Base-by-base conservation (phyloP, 768 basidiomycete species). In the Mycena crocata region DNA sequence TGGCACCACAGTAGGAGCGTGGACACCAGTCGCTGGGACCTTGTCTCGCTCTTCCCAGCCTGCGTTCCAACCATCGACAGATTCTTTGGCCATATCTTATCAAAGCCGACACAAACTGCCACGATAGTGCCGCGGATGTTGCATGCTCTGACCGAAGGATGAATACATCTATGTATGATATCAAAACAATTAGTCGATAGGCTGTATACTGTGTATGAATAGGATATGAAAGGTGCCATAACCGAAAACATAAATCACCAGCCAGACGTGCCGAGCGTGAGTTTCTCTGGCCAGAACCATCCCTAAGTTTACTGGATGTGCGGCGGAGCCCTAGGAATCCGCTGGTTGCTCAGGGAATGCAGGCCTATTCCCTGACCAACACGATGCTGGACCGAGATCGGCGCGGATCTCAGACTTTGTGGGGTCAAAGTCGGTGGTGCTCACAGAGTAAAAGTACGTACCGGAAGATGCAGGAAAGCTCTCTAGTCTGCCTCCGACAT, bases 401-500 rank as follows among this genome's bases (percentile, higher is more conserved):
- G 24, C 13, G 7, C 30, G 48, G 30, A 49, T 31, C 30, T 32
- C 15, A 49, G 30, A 21, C 30, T 9, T 7, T 31, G 5, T 49
- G 28, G 24, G 15, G 15, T 39, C 12, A 55, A 21, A 8, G 7
- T 7, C 14, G 52, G 19, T 17, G 13, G 35, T 13, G 13, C 17
- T 13, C 37, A 9, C 14, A 5, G 7, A 10, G 32, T 15, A 30
- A 30, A n/a, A 39, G 12, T n/a, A 28, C 61, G 28, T 26, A 62
- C 61, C 52, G 45, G n/a, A 21, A 26, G 39, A 6, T 5, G 23
- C 26, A n/a, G 9, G 15, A 23, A 10, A 35, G 26, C 21, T 1
- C 30, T 58, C 61, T 67, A 67, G 50, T 67, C 61, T 5, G 64
- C 67, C 64, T 79, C 76, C 37, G 80, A 83, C 24, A 79, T 74